A percentile compares a stretch with the other conserved stretches of the same genome.
phyloP scores from a whole-genome alignment of 2,329 filamentous ascomycete genomes.

The Septoria linicola region DNA sequence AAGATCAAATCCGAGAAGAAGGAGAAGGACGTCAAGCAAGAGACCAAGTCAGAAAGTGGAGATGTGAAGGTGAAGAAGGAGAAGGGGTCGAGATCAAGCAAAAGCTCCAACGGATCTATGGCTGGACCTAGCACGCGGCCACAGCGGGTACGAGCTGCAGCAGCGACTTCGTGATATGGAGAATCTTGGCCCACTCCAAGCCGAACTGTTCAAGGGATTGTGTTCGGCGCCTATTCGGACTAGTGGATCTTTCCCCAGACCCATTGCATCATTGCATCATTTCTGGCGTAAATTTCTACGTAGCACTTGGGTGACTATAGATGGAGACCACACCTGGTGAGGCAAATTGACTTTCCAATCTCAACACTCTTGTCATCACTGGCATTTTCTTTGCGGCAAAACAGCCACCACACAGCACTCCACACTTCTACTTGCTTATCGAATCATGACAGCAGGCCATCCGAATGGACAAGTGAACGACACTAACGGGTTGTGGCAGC shows the following conservation, averaged over 20 bases:
- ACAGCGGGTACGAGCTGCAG: constrained; percentile 8
- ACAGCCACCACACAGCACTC: too few relatives aligned
- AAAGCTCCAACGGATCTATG: constrained; percentile 11
- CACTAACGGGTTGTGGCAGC: not conserved
- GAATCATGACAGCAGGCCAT: not conserved
- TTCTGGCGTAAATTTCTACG: too few relatives aligned
- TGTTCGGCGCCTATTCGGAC: constrained; percentile 11
- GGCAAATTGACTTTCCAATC: not conserved
- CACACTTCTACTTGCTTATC: not conserved
- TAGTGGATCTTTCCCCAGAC: constrained; percentile 21
- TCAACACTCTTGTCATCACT: too few relatives aligned
- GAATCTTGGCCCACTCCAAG: not conserved
- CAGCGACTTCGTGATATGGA: constrained; percentile 8
- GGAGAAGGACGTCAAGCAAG: constrained; percentile 26
- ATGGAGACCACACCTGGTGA: too few relatives aligned
- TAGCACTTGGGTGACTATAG: too few relatives aligned
- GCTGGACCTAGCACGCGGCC: constrained; percentile 11
- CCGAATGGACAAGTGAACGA: not conserved
- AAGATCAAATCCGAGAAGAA: constrained; percentile 40
- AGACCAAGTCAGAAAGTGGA: constrained; percentile 1
- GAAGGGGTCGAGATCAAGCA: constrained; percentile 28
- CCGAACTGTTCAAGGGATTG: not conserved
- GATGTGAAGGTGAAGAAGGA: constrained; percentile 19
- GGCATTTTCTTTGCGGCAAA: too few relatives aligned
- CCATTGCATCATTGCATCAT: constrained; percentile 12